These are phyloP conservation scores for Astragalus membranaceus DNA, from an alignment of 306 rosid genomes.

Conservation along the genomic window DNA sequence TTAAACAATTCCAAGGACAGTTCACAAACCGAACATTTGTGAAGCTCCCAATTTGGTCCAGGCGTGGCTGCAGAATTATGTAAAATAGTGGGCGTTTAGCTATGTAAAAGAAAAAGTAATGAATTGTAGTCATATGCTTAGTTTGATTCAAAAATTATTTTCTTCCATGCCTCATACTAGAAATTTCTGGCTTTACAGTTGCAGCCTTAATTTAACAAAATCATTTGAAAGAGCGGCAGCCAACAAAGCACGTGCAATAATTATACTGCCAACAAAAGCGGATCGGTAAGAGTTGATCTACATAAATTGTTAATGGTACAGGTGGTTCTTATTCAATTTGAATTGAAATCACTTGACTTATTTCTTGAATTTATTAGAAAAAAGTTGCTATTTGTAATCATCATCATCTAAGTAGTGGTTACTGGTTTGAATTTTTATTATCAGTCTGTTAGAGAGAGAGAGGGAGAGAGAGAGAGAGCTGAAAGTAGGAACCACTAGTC, in stretches of 20 bases:
- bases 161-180: slow-evolving; percentile 26
- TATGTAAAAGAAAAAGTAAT: background rate
- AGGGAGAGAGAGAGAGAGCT: background rate
- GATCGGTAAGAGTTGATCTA: slow-evolving; percentile 62
- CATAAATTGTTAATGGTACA: background rate
- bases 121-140: background rate
- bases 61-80: background rate
- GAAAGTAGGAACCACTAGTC: background rate
- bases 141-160: slow-evolving; percentile 6
- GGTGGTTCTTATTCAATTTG: slow-evolving; percentile 1
- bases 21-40: background rate
- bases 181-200: slow-evolving; percentile 54
- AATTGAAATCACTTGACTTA: background rate
- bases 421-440: background rate
- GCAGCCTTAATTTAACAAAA: slow-evolving; percentile 79
- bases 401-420: background rate
- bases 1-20: background rate
- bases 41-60: background rate
- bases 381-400: background rate
- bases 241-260: slow-evolving; percentile 83
- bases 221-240: slow-evolving; percentile 96
- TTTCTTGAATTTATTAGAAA: background rate
- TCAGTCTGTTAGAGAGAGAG: background rate
- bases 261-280: slow-evolving; percentile 83
- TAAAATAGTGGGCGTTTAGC: background rate